Conservation (phyloP, 2,329 filamentous ascomycete genomes). For the Ophiostoma ips region DNA sequence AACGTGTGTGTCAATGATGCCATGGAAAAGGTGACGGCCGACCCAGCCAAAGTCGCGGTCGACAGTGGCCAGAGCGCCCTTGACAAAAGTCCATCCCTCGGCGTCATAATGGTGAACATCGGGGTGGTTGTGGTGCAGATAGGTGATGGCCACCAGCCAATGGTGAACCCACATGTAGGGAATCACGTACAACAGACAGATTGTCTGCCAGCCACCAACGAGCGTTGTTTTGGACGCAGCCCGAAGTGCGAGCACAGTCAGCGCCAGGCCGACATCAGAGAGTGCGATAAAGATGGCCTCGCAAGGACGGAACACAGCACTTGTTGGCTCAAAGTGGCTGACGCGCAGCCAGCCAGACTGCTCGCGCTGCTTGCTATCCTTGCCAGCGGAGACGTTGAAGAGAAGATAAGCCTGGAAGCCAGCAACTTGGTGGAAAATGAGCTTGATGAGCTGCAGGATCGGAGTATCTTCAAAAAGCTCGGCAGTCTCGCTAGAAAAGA, state of each 20-base stretch:
- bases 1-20: conserved; percentile 92
- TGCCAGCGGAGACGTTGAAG: conserved; percentile 82
- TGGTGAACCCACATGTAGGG: conserved; percentile 98
- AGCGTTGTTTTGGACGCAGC: neutral
- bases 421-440: conserved; percentile 65
- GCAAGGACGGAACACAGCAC: conserved; percentile 82
- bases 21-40: conserved; percentile 75
- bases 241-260: conserved; percentile 22
- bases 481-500: conserved; percentile 16
- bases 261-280: conserved; percentile 67
- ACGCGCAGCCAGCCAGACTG: conserved; percentile 52
- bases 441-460: conserved; percentile 35
- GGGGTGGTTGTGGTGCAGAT: conserved; percentile 90
- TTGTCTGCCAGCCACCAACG: conserved; percentile 62
- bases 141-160: conserved; percentile 97
- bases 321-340: conserved; percentile 86
- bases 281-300: conserved; percentile 77
- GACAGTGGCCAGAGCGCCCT: conserved; percentile 84
- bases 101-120: conserved; percentile 79
- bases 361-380: conserved; percentile 89
- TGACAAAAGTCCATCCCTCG: conserved; percentile 78
- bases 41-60: conserved; percentile 95
- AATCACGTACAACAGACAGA: conserved; percentile 85
- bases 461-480: conserved; percentile 57
- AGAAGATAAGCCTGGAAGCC: conserved; percentile 90